Percentiles rank a stretch among this genome's conserved stretches.
Conservation (phyloP, 805 yeast genomes). For the Clavispora phyllophila region DNA sequence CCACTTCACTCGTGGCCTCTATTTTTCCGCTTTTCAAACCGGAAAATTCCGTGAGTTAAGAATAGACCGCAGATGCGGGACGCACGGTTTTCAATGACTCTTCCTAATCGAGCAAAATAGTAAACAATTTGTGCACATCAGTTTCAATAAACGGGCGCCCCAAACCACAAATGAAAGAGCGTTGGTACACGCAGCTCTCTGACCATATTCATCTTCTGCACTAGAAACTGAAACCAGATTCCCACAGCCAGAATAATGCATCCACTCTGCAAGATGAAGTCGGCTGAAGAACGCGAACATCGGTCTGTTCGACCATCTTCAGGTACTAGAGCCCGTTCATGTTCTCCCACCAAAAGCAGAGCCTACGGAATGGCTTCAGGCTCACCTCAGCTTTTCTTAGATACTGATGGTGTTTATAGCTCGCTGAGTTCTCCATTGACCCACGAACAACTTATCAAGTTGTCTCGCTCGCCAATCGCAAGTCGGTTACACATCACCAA, state of each 20-base stretch:
- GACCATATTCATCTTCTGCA: not conserved
- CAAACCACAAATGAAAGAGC: not conserved
- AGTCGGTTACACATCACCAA: constrained; percentile 30
- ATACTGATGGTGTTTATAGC: not conserved
- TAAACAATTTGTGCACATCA: not conserved
- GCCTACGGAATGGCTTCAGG: not conserved
- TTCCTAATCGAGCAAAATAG: not conserved
- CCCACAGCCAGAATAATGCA: not conserved
- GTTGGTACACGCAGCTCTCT: not conserved
- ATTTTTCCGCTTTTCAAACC: too few species aligned
- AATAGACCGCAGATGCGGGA: not conserved
- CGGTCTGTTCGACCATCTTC: not conserved
- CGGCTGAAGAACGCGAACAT: constrained; percentile 8
- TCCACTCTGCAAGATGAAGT: constrained; percentile 8
- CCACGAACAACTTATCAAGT: constrained; percentile 19
- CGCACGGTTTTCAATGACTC: not conserved
- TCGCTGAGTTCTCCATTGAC: constrained; percentile 14
- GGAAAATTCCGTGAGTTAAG: not conserved
- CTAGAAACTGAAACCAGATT: not conserved
- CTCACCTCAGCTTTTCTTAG: not conserved
- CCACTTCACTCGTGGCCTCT: too few species aligned
- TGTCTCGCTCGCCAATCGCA: constrained; percentile 33
- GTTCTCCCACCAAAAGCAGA: not conserved
- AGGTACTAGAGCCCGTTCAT: not conserved
- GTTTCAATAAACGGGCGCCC: not conserved